Base-by-base conservation (phyloP, 179 eudicot genomes). In the Pouteria campechiana region DNA sequence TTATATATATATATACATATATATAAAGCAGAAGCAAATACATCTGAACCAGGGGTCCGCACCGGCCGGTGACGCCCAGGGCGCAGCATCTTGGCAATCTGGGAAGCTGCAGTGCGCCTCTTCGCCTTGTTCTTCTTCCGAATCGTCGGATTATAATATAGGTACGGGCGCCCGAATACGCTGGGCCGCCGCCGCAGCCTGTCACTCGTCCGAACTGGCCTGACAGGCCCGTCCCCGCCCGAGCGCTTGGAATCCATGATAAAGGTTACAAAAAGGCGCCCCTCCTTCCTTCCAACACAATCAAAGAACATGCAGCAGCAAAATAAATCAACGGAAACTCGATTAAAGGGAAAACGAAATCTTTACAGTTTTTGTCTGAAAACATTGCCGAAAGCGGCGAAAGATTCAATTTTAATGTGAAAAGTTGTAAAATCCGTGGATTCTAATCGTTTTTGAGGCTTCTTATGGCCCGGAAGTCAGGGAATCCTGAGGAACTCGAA, bases 61-160 rank as follows among this genome's bases (percentile, higher is more conserved):
- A 50, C 24, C 17, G 70, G 42, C 11, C 84, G 75, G 31, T 48
- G 64, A n/a, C n/a, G n/a, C 6, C 81, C 87, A 21, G 87, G 69
- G 25, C 65, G 65, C 69, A 90, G 58, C 73, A 72, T 61, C 62
- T 82, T 86, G 4, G 95, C 98, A 59, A 90, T 81, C 41, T 69
- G 83, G 45, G 82, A 76, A 21, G 98, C 95, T 14, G 95, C 83
- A 13, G 93, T 74, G 23, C 95, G 64, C 1, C 77, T 67, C 53
- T 79, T 86, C 5, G 72, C 46, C 69, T 85, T 81, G 54, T 57
- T 73, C 57, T 69, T 51, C 67, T 68, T 76, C 21, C 78, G 69
- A 9, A 62, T 61, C 0, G 56, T 4, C 3, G 68, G 52, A 18
- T 74, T 2, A 25, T 61, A 58, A 43, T 72, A 86, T 24, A 69